phyloP scores from a whole-genome alignment of 352 stramenopile species.

The Pseudoperonospora humuli region DNA sequence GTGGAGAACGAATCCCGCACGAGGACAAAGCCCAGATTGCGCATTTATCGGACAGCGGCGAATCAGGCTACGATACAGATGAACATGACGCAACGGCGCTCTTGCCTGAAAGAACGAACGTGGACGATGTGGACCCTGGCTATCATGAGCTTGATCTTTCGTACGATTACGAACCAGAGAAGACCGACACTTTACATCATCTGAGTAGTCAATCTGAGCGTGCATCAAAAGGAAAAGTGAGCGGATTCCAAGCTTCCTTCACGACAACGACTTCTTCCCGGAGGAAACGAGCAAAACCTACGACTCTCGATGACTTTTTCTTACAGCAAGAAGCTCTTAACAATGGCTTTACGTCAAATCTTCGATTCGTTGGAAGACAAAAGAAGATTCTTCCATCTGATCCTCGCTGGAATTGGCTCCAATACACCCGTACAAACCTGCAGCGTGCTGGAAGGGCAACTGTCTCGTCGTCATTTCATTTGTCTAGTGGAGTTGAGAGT shows the following conservation, averaged over 20 bases:
- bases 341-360: constrained; percentile 22
- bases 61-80: constrained; percentile 9
- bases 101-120: background rate
- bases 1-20: constrained; percentile 17
- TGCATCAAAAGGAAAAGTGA: background rate
- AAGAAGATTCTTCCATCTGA: constrained; percentile 27
- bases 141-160: constrained; percentile 11
- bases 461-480: background rate
- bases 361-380: constrained; percentile 30
- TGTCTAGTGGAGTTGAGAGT: constrained; percentile 2
- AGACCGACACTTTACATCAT: background rate
- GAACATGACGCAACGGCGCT: constrained; percentile 1
- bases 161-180: constrained; percentile 12
- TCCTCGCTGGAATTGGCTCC: constrained; percentile 40
- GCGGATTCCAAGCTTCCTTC: background rate
- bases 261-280: background rate
- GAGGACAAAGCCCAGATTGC: constrained; percentile 1
- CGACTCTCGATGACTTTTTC: constrained; percentile 37
- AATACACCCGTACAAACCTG: constrained; percentile 31
- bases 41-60: constrained; percentile 19
- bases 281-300: constrained; percentile 9
- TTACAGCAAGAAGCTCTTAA: constrained; percentile 4
- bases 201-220: background rate
- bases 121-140: background rate
- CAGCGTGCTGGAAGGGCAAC: constrained; percentile 5